Evolutionary conservation across 73 alveolate species (phyloP), one percentile per base, ranked within the genome.

Genomic region (Symbiodinium pilosum): DNA sequence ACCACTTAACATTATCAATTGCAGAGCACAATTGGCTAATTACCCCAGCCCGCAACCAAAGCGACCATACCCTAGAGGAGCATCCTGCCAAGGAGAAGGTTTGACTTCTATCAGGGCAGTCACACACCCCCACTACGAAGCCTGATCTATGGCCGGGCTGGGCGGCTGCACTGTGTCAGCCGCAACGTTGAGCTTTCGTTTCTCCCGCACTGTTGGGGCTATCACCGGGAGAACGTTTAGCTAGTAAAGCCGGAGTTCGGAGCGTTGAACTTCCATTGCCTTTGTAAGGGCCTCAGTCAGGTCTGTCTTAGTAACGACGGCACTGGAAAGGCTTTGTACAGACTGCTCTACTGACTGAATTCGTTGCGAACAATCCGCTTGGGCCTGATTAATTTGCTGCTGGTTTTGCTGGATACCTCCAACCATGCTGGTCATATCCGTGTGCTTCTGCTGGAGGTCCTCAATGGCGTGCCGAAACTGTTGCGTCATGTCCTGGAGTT

Each of bases 131-230:
- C 73, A 20, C n/a, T 3, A 56, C 73, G 73, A 56, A n/a, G n/a
- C 73, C 9, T 56, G 73, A 56, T 16, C 73, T 32, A 32, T 32
- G 9, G 73, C 73, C 73, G 73, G 73, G 73, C 73, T 56, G 73
- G 73, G 21, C 32, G 73, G 73, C 73, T 56, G 73, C 73, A 56
- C 73, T 56, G 73, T 32, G 73, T 56, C 73, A 56, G 73, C 73
- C 73, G 21, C 9, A 26, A 56, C 73, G 73, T 16, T 56, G 73
- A 16, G 73, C 9, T 56, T 56, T 56, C 9, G 34, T 32, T 16
- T 56, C 73, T 32, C 73, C 73, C 34, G 73, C 21, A 56, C 21
- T 56, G 9, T 26, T 56, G 34, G 73, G 73, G 73, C 34, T 56
- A 32, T 16, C 73, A 8, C 21, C 73, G 9, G 73, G 73, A 56